Percentiles rank a stretch among this genome's conserved stretches.
phyloP scores from a whole-genome alignment of 1,284 basidiomycete genomes.

The Sporisorium graminicola region DNA sequence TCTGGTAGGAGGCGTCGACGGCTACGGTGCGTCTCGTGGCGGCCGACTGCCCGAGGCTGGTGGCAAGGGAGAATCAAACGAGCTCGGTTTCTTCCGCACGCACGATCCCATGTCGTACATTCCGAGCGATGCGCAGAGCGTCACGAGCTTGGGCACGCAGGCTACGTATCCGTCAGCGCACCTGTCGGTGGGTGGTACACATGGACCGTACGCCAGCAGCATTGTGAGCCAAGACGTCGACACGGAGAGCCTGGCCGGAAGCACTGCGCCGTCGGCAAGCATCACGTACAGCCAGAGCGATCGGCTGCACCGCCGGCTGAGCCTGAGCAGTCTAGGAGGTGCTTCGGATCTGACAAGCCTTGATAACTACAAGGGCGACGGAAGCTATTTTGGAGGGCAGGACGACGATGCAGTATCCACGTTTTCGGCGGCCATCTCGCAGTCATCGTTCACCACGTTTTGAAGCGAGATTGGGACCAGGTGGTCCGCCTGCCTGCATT shows the following conservation, averaged over 20 bases:
- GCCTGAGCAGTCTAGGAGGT: constrained; percentile 48
- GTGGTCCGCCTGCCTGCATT: neutral
- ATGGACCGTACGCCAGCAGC: constrained; percentile 56
- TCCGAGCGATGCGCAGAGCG: constrained; percentile 78
- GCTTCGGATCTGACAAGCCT: constrained; percentile 55
- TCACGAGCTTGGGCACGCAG: constrained; percentile 60
- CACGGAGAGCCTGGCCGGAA: constrained; percentile 43
- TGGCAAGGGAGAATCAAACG: constrained; percentile 74
- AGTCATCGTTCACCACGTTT: constrained; percentile 65
- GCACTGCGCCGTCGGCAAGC: constrained; percentile 38
- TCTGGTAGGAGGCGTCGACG: constrained; percentile 19
- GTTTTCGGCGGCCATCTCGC: constrained; percentile 62
- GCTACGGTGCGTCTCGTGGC: constrained; percentile 15
- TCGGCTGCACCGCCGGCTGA: constrained; percentile 53
- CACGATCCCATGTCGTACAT: constrained; percentile 95
- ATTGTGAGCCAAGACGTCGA: constrained; percentile 62
- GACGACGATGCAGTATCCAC: constrained; percentile 58
- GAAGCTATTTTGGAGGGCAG: constrained; percentile 46
- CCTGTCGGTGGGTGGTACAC: constrained; percentile 38
- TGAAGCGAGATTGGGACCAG: constrained; percentile 13
- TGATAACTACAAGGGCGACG: constrained; percentile 59
- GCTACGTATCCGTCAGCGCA: constrained; percentile 58
- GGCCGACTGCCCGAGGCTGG: constrained; percentile 14
- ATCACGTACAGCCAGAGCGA: constrained; percentile 64
- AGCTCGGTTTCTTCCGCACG: constrained; percentile 91